Conservation (phyloP, 305 asterid genomes). For the Coffea humblotiana region DNA sequence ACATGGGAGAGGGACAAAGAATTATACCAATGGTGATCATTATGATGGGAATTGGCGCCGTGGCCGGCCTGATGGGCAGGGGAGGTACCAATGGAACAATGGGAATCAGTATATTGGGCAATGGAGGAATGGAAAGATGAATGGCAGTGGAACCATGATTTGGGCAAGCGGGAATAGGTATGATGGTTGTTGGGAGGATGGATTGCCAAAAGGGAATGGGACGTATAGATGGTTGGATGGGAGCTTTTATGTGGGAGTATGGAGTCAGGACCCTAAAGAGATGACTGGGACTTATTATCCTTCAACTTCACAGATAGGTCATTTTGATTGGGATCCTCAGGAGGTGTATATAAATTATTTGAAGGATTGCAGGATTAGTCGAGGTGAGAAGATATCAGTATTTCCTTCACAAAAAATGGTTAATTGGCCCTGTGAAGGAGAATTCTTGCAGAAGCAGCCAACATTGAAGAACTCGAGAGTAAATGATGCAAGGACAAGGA, state of each 20-base stretch:
- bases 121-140: slow-evolving; percentile 78
- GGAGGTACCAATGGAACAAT: slow-evolving; percentile 73
- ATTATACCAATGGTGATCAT: slow-evolving; percentile 69
- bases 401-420: slow-evolving; percentile 67
- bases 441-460: slow-evolving; percentile 34
- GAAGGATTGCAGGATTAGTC: slow-evolving; percentile 42
- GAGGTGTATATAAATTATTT: slow-evolving; percentile 46
- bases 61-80: slow-evolving; percentile 69
- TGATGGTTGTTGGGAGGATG: slow-evolving; percentile 83
- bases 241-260: slow-evolving; percentile 78
- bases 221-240: slow-evolving; percentile 79
- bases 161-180: slow-evolving; percentile 75
- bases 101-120: slow-evolving; percentile 79
- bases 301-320: slow-evolving; percentile 40
- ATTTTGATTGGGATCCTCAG: slow-evolving; percentile 77
- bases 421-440: slow-evolving; percentile 62
- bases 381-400: slow-evolving; percentile 52
- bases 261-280: slow-evolving; percentile 71
- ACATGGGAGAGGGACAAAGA: slow-evolving; percentile 67
- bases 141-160: slow-evolving; percentile 71
- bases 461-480: slow-evolving; percentile 28
- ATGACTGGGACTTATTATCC: slow-evolving; percentile 83
- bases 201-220: slow-evolving; percentile 83
- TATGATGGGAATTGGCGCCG: slow-evolving; percentile 74
- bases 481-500: slow-evolving; percentile 26